Conservation (phyloP, 305 asterid species). For the Fraxinus albicans region DNA sequence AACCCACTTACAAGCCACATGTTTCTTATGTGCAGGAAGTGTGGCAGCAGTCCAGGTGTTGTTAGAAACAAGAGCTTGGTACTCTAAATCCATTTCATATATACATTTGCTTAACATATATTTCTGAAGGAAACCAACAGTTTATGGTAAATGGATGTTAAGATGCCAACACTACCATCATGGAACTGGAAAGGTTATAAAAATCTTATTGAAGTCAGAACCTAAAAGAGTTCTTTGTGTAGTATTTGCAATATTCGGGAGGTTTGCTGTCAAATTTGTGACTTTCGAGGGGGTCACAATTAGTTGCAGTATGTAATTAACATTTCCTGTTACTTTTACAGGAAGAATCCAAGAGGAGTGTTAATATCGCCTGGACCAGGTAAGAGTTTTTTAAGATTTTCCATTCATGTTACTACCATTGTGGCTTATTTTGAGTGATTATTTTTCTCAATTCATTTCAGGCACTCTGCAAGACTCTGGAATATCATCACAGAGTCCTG, state of each 20-base stretch:
- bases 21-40: too few relatives aligned
- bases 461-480: conserved; percentile 96
- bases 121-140: neutral
- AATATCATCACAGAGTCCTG: conserved; percentile 77
- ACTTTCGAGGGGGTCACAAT: neutral
- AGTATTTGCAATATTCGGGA: conserved; percentile 3
- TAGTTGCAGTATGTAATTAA: neutral
- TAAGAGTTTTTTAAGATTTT: conserved; percentile 23
- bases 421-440: neutral
- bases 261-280: conserved; percentile 11
- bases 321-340: conserved; percentile 27
- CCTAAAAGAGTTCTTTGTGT: neutral
- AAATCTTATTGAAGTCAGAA: neutral
- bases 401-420: neutral
- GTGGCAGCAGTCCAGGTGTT: too few relatives aligned
- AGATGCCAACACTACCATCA: neutral
- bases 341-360: conserved; percentile 92
- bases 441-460: conserved; percentile 24
- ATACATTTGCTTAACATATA: too few relatives aligned
- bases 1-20: too few relatives aligned
- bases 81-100: too few relatives aligned
- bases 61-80: too few relatives aligned
- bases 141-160: neutral
- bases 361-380: conserved; percentile 97
- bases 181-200: neutral